Base-by-base conservation (phyloP, 2,329 filamentous ascomycete species). In the Ustulina deusta region DNA sequence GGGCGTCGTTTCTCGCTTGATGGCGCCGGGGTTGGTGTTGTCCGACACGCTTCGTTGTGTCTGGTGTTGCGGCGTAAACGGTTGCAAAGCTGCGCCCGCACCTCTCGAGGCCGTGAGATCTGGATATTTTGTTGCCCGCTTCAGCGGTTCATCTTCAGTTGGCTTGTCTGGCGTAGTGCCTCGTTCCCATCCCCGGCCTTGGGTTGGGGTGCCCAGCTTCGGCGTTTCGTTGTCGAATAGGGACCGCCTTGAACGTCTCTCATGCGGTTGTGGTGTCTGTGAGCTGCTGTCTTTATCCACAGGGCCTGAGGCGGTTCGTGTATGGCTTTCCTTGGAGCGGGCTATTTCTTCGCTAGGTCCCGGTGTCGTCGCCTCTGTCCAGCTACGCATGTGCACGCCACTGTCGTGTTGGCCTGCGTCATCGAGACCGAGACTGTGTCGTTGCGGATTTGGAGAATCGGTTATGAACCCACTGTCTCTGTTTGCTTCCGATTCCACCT, bases 371-470 rank as follows among this genome's bases (percentile, higher is more conserved):
- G 57, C 71, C 40, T 83, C 83, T n/a, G 75, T 70, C 79, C 79
- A 81, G 46, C 87, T 85, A 25, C 82, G 83, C 49, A 87, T 79
- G 71, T 88, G 84, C 34, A 89, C 83, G 29, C 85, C 87, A 76
- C 87, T 89, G 73, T 90, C 87, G 49, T 85, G 82, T 56, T 81
- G 78, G 34, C 77, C 74, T 34, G 81, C 78, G 13, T 78, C 76
- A 15, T 76, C 69, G 0, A 74, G 65, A 58, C 76, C 68, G 0
- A 74, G 68, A 61, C 77, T 76, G 69, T 77, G 82, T 62, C 76
- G 77, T 59, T 79, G 78, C 44, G 79, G 76, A 48, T 78, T 79
- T 15, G 85, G 81, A 2, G 85, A 84, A 52, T 81, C 83, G 5
- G 81, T 76, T 27, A 79, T 79, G 69, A 86, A 82, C 0, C 82